Evolutionary conservation across 2,329 filamentous ascomycete genomes (phyloP).

Genomic region (Colletotrichum caudatum): DNA sequence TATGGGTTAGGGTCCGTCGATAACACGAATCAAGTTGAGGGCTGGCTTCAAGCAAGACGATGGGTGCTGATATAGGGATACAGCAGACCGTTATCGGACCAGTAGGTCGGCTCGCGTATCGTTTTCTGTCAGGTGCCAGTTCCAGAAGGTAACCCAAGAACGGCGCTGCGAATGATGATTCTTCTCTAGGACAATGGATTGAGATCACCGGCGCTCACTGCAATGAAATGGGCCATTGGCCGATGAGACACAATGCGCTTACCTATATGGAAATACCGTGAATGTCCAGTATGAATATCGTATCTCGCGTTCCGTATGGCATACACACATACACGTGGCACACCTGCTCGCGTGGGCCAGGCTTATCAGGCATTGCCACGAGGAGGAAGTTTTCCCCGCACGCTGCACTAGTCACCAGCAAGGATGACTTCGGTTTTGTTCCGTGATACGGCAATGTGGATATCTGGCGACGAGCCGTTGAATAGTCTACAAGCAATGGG

Average conservation of each 20-base stretch:
- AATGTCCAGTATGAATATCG: not conserved
- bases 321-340: not conserved
- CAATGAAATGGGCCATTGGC: not conserved
- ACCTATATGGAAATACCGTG: not conserved
- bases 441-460: not conserved
- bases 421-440: not conserved
- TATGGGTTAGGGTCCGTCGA: not conserved
- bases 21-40: constrained; percentile 3
- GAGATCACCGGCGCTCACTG: constrained; percentile 3
- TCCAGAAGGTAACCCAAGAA: not conserved
- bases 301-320: not conserved
- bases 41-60: not conserved
- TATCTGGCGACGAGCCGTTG: not conserved
- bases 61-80: constrained; percentile 13
- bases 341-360: not conserved
- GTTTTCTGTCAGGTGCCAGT: not conserved
- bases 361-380: constrained; percentile 1
- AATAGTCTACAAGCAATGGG: constrained; percentile 1
- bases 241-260: not conserved
- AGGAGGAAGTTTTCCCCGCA: constrained; percentile 27
- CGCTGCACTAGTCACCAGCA: constrained; percentile 14
- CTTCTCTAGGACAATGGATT: constrained; percentile 16
- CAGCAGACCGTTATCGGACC: constrained; percentile 32
- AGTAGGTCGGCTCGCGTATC: not conserved
- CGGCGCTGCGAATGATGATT: not conserved